Evolutionary conservation across 2,329 filamentous ascomycete genomes (phyloP).

Genomic region (Epichloe sp.): DNA sequence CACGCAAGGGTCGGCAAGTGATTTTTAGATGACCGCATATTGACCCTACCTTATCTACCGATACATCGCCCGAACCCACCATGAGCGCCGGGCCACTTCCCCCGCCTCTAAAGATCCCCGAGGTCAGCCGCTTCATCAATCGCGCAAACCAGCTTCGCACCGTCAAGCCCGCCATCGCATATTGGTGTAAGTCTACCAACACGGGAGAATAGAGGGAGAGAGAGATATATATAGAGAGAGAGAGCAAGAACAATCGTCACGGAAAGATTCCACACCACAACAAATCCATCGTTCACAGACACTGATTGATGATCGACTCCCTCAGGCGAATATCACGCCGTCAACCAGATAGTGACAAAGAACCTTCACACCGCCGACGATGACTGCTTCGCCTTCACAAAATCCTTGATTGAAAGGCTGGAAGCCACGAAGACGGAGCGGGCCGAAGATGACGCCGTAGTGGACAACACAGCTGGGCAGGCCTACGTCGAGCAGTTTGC

Average conservation of each 20-base stretch:
- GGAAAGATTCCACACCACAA: not conserved
- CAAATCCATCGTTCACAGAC: not conserved
- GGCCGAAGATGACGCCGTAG: conserved; percentile 66
- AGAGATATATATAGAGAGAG: not conserved
- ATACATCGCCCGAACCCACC: not conserved
- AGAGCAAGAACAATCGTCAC: not conserved
- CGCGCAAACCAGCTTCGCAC: conserved; percentile 74
- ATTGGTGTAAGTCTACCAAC: conserved; percentile 64
- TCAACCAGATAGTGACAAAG: conserved; percentile 78
- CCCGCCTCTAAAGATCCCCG: conserved; percentile 54
- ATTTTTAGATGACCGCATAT: too few species aligned
- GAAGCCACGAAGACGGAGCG: conserved; percentile 52
- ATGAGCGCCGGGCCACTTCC: conserved; percentile 50
- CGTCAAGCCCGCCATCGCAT: conserved; percentile 77
- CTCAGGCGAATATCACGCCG: conserved; percentile 76
- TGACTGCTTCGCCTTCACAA: conserved; percentile 71
- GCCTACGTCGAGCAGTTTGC: conserved; percentile 93
- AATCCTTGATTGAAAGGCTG: conserved; percentile 76
- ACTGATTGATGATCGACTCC: conserved; percentile 4
- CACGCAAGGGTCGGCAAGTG: not conserved
- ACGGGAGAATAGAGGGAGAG: not conserved
- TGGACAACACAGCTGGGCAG: conserved; percentile 74
- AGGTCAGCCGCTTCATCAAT: conserved; percentile 72
- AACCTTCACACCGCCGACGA: conserved; percentile 66
- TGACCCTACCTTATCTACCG: not conserved